Evolutionary conservation across 2,329 filamentous ascomycete species (phyloP).

Genomic region (Fusarium continuum): DNA sequence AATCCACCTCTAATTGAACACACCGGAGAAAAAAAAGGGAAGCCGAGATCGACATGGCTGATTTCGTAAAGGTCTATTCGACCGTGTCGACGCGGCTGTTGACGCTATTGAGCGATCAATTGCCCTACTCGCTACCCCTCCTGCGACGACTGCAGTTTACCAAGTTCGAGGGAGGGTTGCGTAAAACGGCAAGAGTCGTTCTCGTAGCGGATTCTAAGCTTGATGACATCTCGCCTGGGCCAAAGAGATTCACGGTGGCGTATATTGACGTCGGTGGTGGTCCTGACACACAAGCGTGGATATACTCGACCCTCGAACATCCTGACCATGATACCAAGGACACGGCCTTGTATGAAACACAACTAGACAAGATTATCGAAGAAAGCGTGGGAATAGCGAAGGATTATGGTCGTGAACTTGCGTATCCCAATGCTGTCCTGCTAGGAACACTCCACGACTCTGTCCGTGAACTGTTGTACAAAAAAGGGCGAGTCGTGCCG

Average conservation of each 20-base stretch:
- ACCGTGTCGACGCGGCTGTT: slow-evolving; percentile 52
- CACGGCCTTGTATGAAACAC: slow-evolving; percentile 42
- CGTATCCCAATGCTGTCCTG: slow-evolving; percentile 48
- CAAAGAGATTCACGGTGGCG: slow-evolving; percentile 59
- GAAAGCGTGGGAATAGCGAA: slow-evolving; percentile 44
- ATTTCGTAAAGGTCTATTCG: slow-evolving; percentile 37
- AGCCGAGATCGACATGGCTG: slow-evolving; percentile 27
- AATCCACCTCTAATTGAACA: background rate
- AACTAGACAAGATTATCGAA: slow-evolving; percentile 47
- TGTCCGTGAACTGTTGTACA: slow-evolving; percentile 40
- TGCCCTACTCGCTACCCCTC: slow-evolving; percentile 68
- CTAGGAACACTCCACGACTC: slow-evolving; percentile 48
- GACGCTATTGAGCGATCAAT: slow-evolving; percentile 57
- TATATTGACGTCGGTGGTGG: slow-evolving; percentile 69
- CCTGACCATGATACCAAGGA: slow-evolving; percentile 3
- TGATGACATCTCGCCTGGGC: background rate
- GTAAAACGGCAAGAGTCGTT: slow-evolving; percentile 55
- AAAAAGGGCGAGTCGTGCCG: slow-evolving; percentile 40
- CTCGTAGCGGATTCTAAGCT: slow-evolving; percentile 43
- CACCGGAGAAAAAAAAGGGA: background rate
- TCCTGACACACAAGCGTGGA: slow-evolving; percentile 72
- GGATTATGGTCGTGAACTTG: slow-evolving; percentile 29
- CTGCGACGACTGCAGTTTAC: slow-evolving; percentile 71
- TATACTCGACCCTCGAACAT: slow-evolving; percentile 65
- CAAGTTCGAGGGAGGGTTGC: slow-evolving; percentile 53